These are phyloP conservation scores for Euphorbia schlechtendalii DNA, from an alignment of 441 rosid species.

Conservation along the genomic window DNA sequence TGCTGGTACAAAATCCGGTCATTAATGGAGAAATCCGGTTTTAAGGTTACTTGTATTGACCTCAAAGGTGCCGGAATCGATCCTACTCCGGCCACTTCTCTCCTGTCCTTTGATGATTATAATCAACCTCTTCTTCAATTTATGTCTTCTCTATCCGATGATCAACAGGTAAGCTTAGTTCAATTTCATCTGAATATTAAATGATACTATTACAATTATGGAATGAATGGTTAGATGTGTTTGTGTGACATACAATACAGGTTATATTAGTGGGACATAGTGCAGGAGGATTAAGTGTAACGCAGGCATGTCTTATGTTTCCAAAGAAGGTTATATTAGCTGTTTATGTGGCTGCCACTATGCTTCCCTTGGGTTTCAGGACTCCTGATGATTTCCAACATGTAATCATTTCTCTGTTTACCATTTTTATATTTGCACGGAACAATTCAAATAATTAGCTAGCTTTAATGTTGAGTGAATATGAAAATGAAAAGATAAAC, in stretches of 20 bases:
- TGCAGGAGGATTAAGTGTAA: slow-evolving; percentile 80
- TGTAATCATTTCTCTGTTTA: slow-evolving; percentile 27
- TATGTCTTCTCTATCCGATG: slow-evolving; percentile 49
- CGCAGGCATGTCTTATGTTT: slow-evolving; percentile 50
- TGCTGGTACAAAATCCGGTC: slow-evolving; percentile 84
- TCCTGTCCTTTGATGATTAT: slow-evolving; percentile 61
- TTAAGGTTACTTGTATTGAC: slow-evolving; percentile 70
- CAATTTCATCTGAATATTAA: too few species aligned
- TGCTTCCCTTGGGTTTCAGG: slow-evolving; percentile 56
- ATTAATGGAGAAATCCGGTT: slow-evolving; percentile 76
- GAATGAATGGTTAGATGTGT: too few species aligned
- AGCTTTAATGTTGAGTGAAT: neutral
- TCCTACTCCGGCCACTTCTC: slow-evolving; percentile 36
- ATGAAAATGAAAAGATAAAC: neutral
- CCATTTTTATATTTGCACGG: neutral
- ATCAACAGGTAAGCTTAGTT: slow-evolving; percentile 42
- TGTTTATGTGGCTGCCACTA: slow-evolving; percentile 68
- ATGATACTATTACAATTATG: too few species aligned
- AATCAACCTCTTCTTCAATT: slow-evolving; percentile 68
- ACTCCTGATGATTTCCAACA: slow-evolving; percentile 55
- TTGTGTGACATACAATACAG: too few species aligned
- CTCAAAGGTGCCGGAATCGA: slow-evolving; percentile 67
- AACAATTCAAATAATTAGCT: neutral
- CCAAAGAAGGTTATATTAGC: slow-evolving; percentile 53
- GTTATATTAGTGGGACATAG: slow-evolving; percentile 84